These are phyloP conservation scores for Paragyromitra xinjiangensis DNA, from an alignment of 495 filamentous ascomycete species.

Conservation along the genomic window DNA sequence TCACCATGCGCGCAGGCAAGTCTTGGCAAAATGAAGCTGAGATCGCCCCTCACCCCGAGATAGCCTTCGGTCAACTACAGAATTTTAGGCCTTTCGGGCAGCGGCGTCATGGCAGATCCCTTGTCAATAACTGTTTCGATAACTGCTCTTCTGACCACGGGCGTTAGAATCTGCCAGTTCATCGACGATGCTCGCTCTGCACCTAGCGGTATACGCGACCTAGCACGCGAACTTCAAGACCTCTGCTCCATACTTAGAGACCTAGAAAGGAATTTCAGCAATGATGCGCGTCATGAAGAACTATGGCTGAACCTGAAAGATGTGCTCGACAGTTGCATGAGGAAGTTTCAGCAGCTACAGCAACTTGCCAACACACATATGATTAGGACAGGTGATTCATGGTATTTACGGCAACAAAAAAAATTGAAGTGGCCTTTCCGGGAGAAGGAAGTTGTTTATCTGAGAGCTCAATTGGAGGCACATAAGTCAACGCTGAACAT, in stretches of 20 bases:
- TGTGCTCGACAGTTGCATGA: conserved; percentile 8
- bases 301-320: not conserved
- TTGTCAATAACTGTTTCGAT: not conserved
- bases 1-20: not conserved
- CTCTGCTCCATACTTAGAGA: conserved; percentile 1
- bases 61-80: not conserved
- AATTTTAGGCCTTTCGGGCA: not conserved
- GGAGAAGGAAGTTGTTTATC: not conserved
- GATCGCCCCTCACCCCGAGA: not conserved
- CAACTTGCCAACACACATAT: not conserved
- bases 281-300: not conserved
- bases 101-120: not conserved
- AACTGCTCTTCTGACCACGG: not conserved
- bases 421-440: not conserved
- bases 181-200: not conserved
- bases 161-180: not conserved
- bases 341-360: not conserved
- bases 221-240: not conserved
- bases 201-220: not conserved
- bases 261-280: not conserved
- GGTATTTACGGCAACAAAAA: not conserved
- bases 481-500: conserved; percentile 21
- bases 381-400: not conserved
- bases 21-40: not conserved
- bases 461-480: conserved; percentile 8